phyloP scores from a whole-genome alignment of 1,284 basidiomycete genomes.

The Heterobasidion parviporum region DNA sequence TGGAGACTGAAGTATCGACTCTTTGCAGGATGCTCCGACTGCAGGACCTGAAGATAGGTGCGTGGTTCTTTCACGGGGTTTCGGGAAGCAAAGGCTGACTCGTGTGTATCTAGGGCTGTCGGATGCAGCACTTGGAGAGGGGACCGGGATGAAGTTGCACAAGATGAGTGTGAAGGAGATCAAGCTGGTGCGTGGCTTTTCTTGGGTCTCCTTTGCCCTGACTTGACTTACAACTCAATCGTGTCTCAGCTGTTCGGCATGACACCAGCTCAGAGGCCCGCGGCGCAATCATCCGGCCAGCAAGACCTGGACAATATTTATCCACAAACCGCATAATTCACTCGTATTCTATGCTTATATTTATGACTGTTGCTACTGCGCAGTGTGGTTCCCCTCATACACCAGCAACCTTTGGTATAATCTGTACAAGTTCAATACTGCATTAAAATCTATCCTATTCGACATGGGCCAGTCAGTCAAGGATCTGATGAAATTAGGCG shows the following conservation, averaged over 20 bases:
- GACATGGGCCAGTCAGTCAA: no score
- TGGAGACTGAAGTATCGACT: not conserved
- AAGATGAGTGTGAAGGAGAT: conserved; percentile 59
- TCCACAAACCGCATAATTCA: not conserved
- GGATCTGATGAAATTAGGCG: no score
- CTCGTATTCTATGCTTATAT: not conserved
- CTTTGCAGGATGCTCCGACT: conserved; percentile 46
- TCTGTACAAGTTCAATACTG: not conserved
- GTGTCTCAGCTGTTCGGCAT: conserved; percentile 12
- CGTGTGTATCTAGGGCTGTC: conserved; percentile 35
- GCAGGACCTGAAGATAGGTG: conserved; percentile 57
- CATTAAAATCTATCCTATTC: no score
- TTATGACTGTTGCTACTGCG: not conserved
- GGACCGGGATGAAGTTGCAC: conserved; percentile 45
- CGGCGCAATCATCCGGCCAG: not conserved
- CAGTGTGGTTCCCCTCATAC: not conserved
- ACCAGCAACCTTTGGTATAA: not conserved
- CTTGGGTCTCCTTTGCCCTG: not conserved
- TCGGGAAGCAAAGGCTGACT: not conserved
- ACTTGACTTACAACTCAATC: not conserved
- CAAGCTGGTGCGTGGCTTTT: conserved; percentile 28
- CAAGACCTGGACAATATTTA: not conserved
- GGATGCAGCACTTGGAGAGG: conserved; percentile 62
- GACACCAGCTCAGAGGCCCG: conserved; percentile 4
- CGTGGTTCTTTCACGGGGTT: conserved; percentile 7